Conservation (phyloP, 805 yeast genomes). For the Ogataea zsoltii region DNA sequence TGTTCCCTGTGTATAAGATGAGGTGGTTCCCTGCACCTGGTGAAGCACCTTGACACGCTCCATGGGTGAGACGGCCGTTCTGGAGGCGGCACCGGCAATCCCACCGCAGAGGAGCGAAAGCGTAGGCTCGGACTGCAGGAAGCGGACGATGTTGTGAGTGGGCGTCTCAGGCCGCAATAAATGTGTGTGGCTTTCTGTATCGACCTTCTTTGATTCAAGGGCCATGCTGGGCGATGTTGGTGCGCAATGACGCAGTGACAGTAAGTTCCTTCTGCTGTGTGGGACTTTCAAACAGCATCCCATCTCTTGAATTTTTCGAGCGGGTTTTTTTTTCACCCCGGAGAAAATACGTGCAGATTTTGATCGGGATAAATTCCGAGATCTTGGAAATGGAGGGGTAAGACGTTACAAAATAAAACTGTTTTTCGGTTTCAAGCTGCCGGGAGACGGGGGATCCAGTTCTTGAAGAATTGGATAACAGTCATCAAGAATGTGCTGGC, state of each 20-base stretch:
- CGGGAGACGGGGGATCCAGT: too few species aligned
- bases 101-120: constrained; percentile 76
- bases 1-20: constrained; percentile 60
- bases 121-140: constrained; percentile 49
- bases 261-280: too few species aligned
- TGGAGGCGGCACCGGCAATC: constrained; percentile 73
- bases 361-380: background rate
- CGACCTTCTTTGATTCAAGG: background rate
- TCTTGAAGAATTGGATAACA: too few species aligned
- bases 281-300: too few species aligned
- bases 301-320: constrained; percentile 3
- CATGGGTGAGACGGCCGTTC: constrained; percentile 93
- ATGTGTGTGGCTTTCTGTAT: background rate
- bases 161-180: background rate
- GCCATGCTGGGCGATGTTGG: too few species aligned
- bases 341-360: background rate
- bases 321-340: background rate
- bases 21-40: constrained; percentile 71
- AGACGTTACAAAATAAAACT: too few species aligned
- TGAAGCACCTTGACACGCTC: constrained; percentile 90
- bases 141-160: background rate
- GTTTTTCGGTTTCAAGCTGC: too few species aligned
- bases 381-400: too few species aligned
- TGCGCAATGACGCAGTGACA: too few species aligned
- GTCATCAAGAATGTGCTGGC: too few species aligned